A percentile compares a stretch with the other conserved stretches of the same genome.
phyloP scores from a whole-genome alignment of 768 basidiomycete genomes.

The Cyathus striatus region DNA sequence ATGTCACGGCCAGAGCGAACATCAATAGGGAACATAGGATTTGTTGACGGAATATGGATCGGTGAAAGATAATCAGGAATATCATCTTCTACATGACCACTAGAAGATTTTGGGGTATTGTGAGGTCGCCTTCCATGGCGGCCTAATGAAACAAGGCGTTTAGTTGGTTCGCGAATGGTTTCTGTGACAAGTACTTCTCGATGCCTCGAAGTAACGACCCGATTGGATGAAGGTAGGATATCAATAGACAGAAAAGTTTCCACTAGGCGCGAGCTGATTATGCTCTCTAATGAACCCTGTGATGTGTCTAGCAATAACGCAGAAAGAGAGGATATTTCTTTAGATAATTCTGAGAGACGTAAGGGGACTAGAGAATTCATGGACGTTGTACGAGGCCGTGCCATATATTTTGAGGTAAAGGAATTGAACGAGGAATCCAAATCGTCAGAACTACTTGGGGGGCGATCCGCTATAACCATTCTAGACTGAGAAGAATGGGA shows the following conservation, averaged over 20 bases:
- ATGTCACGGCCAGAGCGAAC: constrained; percentile 44
- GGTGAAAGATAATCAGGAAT: constrained; percentile 69
- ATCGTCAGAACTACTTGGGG: too few relatives aligned
- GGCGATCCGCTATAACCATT: too few relatives aligned
- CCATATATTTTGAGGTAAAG: too few relatives aligned
- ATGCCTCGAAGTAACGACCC: too few relatives aligned
- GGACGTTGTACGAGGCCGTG: constrained; percentile 47
- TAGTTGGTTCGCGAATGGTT: too few relatives aligned
- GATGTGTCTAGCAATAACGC: constrained; percentile 52
- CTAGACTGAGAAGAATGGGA: background rate
- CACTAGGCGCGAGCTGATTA: constrained; percentile 67
- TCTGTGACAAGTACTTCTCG: too few relatives aligned
- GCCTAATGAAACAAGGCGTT: too few relatives aligned
- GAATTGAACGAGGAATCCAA: too few relatives aligned
- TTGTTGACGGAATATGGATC: constrained; percentile 78
- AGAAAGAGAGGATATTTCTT: constrained; percentile 11
- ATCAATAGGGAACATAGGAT: constrained; percentile 70
- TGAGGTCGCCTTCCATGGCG: too few relatives aligned
- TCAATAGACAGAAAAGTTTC: constrained; percentile 64
- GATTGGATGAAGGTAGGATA: too few relatives aligned
- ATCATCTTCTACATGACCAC: background rate
- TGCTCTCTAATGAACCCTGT: constrained; percentile 63
- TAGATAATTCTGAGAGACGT: constrained; percentile 16
- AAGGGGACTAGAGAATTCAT: constrained; percentile 40
- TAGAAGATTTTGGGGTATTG: background rate